These are phyloP conservation scores for Fusarium sp. DNA, from an alignment of 2,329 filamentous ascomycete genomes.

Conservation along the genomic window DNA sequence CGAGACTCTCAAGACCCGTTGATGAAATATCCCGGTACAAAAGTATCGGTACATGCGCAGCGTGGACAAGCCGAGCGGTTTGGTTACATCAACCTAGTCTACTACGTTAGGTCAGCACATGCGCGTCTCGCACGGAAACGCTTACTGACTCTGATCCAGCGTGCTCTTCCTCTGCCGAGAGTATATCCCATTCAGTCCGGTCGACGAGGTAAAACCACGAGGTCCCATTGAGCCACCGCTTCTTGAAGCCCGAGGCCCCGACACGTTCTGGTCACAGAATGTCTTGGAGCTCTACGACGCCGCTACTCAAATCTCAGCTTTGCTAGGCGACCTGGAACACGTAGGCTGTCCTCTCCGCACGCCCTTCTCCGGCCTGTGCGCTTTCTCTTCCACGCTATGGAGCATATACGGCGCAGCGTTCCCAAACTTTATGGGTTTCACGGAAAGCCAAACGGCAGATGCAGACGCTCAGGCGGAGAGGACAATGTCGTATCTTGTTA, in stretches of 20 bases:
- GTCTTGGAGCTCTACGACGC: constrained; percentile 31
- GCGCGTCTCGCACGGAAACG: accelerated
- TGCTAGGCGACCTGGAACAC: constrained; percentile 36
- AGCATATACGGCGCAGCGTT: constrained; percentile 38
- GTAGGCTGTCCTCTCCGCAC: constrained; percentile 34
- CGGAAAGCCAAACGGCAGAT: background rate
- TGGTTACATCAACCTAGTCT: constrained; percentile 40
- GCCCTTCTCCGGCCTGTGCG: constrained; percentile 36
- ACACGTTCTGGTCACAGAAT: constrained; percentile 36
- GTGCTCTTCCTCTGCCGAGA: constrained; percentile 36
- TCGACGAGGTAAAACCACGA: constrained; percentile 35
- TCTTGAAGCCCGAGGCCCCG: constrained; percentile 31
- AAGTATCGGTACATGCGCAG: constrained; percentile 37
- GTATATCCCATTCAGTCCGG: constrained; percentile 38
- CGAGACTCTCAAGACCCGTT: constrained; percentile 23
- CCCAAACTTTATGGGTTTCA: constrained; percentile 34
- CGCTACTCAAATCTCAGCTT: constrained; percentile 35
- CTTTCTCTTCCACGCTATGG: constrained; percentile 33
- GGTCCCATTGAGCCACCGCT: constrained; percentile 40
- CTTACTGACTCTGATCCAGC: background rate
- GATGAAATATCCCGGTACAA: constrained; percentile 39
- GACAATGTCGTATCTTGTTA: constrained; percentile 20
- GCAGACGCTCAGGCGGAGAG: constrained; percentile 30
- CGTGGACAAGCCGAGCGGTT: constrained; percentile 40
- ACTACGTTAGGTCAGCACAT: constrained; percentile 36